Percentiles rank a stretch among this genome's conserved stretches.
These are phyloP conservation scores for Sechiopsis laciniata DNA, from an alignment of 306 rosid genomes.

Conservation along the genomic window DNA sequence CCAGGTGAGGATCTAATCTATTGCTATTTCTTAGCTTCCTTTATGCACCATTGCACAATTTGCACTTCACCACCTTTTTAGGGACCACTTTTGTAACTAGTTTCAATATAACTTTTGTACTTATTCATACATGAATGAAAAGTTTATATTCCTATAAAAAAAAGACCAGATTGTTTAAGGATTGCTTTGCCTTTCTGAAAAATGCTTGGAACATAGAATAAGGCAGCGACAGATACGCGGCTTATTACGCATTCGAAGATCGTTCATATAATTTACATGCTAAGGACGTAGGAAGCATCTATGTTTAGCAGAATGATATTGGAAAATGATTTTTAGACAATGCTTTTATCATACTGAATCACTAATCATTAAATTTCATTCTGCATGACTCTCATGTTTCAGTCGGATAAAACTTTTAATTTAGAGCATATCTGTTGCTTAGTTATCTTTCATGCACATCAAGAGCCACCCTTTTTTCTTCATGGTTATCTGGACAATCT, in stretches of 20 bases:
- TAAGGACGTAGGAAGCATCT: not conserved
- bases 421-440: not conserved
- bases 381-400: no score
- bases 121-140: no score
- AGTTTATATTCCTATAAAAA: no score
- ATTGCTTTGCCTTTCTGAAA: not conserved
- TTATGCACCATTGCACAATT: slow-evolving; percentile 11
- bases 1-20: slow-evolving; percentile 60
- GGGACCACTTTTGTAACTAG: no score
- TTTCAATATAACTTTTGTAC: no score
- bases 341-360: not conserved
- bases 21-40: slow-evolving; percentile 23
- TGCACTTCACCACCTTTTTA: not conserved
- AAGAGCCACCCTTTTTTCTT: no score
- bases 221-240: no score
- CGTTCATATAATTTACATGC: not conserved
- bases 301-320: not conserved
- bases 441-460: no score
- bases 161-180: not conserved
- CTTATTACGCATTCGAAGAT: not conserved
- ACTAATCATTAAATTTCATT: not conserved
- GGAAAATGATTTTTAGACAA: not conserved
- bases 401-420: no score
- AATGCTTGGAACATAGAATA: not conserved
- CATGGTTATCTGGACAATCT: no score